These are phyloP conservation scores for Penicillium ochrochloron DNA, from an alignment of 495 filamentous ascomycete species.

Conservation along the genomic window DNA sequence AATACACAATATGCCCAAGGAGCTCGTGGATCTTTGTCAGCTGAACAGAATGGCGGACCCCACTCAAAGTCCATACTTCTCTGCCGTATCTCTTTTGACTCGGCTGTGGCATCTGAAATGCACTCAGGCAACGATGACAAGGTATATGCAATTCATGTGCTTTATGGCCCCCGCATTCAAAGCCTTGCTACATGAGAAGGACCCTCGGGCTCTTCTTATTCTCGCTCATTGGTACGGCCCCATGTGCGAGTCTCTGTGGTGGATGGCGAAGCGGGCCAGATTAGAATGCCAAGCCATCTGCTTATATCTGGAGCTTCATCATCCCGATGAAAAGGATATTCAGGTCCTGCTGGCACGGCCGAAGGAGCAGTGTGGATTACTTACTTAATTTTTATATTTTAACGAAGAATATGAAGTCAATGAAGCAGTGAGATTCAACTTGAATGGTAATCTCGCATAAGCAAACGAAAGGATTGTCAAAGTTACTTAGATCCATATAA, in stretches of 20 bases:
- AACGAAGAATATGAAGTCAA: neutral
- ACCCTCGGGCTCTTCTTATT: constrained; percentile 44
- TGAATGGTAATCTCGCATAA: neutral
- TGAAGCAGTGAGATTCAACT: neutral
- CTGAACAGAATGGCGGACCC: constrained; percentile 10
- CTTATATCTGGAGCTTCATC: constrained; percentile 34
- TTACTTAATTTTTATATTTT: neutral
- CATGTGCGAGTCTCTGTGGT: constrained; percentile 36
- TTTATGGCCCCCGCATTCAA: constrained; percentile 26
- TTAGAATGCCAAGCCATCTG: constrained; percentile 50
- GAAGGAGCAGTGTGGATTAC: constrained; percentile 5
- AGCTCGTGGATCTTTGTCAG: constrained; percentile 18
- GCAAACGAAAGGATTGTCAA: neutral
- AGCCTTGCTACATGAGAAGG: constrained; percentile 34
- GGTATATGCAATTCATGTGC: constrained; percentile 28
- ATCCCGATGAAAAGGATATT: constrained; percentile 15
- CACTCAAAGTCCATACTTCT: constrained; percentile 39
- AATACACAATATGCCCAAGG: constrained; percentile 14
- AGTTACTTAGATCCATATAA: neutral
- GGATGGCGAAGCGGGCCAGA: constrained; percentile 36
- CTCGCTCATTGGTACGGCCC: constrained; percentile 46
- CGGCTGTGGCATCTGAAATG: constrained; percentile 19
- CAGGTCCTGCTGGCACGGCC: constrained; percentile 18
- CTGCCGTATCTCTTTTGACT: constrained; percentile 32
- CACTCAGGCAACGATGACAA: constrained; percentile 13